Conservation (phyloP, 805 yeast species). For the Monosporozyma solicola region DNA sequence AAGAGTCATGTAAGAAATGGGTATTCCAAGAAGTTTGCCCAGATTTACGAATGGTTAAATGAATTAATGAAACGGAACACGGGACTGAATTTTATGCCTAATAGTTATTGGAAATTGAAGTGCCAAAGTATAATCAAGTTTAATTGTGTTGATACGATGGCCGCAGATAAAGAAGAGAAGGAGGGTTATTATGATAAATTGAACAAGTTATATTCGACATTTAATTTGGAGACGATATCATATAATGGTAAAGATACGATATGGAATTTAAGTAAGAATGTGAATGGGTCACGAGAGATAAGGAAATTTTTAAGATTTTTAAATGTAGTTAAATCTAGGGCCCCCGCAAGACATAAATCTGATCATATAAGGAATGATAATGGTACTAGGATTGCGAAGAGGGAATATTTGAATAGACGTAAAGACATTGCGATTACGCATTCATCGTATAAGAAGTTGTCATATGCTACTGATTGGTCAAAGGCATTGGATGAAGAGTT, state of each 20-base stretch:
- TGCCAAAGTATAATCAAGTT: constrained; percentile 21
- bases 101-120: constrained; percentile 19
- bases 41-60: constrained; percentile 20
- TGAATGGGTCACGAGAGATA: neutral
- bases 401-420: neutral
- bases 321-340: neutral
- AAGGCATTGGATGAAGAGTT: constrained; percentile 26
- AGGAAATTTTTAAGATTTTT: neutral
- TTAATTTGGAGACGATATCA: neutral
- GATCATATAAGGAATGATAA: constrained; percentile 16
- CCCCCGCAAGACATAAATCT: constrained; percentile 8
- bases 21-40: constrained; percentile 20
- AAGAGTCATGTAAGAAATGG: constrained; percentile 31
- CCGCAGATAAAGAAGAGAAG: no score
- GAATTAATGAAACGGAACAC: constrained; percentile 1
- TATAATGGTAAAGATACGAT: neutral
- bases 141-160: constrained; percentile 6
- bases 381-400: constrained; percentile 11
- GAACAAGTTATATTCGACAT: neutral
- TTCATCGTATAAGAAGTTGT: constrained; percentile 5
- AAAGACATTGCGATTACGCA: constrained; percentile 6
- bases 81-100: constrained; percentile 5
- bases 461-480: constrained; percentile 28
- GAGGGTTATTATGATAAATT: neutral
- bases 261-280: neutral